A percentile compares a stretch with the other conserved stretches of the same genome.
These are phyloP conservation scores for Tetrastigma voinierianum DNA, from an alignment of 164 flowering plant species.

Conservation along the genomic window DNA sequence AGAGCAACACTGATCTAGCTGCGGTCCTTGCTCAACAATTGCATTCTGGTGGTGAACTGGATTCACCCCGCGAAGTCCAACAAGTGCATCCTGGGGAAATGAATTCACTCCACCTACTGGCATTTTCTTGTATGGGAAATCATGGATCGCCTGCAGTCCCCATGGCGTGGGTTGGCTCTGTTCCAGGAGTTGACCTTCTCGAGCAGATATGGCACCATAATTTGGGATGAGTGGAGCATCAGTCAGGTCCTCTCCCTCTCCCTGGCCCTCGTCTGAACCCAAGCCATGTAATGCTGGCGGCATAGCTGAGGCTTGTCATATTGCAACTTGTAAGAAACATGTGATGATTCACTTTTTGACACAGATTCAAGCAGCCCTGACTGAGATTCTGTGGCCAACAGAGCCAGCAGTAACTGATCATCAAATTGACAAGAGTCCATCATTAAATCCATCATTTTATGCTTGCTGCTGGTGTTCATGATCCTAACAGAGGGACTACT, in stretches of 20 bases:
- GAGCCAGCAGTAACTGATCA: constrained; percentile 6
- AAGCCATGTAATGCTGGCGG: not conserved
- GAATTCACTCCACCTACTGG: not conserved
- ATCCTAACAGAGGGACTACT: not conserved
- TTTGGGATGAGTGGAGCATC: not conserved
- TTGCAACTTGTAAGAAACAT: constrained; percentile 7
- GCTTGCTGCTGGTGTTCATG: not conserved
- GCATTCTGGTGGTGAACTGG: not conserved
- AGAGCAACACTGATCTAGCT: not conserved
- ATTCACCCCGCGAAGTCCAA: no score
- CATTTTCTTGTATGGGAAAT: not conserved
- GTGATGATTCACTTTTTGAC: constrained; percentile 14
- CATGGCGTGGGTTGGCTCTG: not conserved
- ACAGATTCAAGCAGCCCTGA: constrained; percentile 18
- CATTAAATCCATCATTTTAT: not conserved
- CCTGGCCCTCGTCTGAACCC: not conserved
- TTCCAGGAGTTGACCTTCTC: not conserved
- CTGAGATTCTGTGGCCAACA: constrained; percentile 16
- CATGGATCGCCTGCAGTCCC: not conserved
- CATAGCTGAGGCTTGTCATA: constrained; percentile 1
- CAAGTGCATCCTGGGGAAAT: not conserved
- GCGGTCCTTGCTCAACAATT: not conserved
- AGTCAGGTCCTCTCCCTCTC: constrained; percentile 4
- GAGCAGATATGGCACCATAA: not conserved
- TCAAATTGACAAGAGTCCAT: not conserved